Conservation (phyloP, 2,329 filamentous ascomycete genomes). For the Cadophora sp. region DNA sequence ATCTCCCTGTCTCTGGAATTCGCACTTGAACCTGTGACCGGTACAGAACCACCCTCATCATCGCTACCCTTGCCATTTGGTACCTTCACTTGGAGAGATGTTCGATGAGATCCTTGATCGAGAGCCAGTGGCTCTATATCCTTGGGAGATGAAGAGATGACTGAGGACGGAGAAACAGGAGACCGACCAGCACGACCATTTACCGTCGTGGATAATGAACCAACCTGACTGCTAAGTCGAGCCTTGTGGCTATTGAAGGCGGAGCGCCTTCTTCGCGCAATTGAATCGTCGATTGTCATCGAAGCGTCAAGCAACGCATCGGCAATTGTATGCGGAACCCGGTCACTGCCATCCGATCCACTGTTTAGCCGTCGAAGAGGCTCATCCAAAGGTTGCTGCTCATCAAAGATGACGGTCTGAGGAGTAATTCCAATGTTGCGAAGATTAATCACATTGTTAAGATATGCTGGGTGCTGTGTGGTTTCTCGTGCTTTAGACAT, state of each 20-base stretch:
- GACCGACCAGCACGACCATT: slow-evolving; percentile 33
- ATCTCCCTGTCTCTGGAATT: slow-evolving; percentile 39
- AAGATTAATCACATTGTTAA: slow-evolving; percentile 76
- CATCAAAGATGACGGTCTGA: slow-evolving; percentile 93
- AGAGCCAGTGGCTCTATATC: slow-evolving; percentile 27
- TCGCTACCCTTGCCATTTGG: slow-evolving; percentile 38
- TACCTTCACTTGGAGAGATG: slow-evolving; percentile 23
- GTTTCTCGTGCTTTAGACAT: slow-evolving; percentile 60
- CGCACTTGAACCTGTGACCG: slow-evolving; percentile 40
- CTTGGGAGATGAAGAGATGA: slow-evolving; percentile 34
- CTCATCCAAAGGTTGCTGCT: slow-evolving; percentile 62
- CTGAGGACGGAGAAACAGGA: slow-evolving; percentile 34
- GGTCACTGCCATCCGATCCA: slow-evolving; percentile 45
- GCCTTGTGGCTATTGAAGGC: slow-evolving; percentile 58
- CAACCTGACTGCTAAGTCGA: slow-evolving; percentile 47
- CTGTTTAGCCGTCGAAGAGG: slow-evolving; percentile 44
- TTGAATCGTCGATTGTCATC: slow-evolving; percentile 78
- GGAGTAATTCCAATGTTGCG: slow-evolving; percentile 79
- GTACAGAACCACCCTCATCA: slow-evolving; percentile 41
- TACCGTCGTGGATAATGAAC: slow-evolving; percentile 24
- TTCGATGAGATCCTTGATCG: slow-evolving; percentile 29
- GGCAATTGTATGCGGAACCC: slow-evolving; percentile 73
- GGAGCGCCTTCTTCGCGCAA: slow-evolving; percentile 59
- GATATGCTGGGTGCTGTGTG: slow-evolving; percentile 45
- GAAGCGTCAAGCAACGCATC: slow-evolving; percentile 93